These are phyloP conservation scores for Yarrowia osloensis DNA, from an alignment of 805 yeast genomes.

Conservation along the genomic window DNA sequence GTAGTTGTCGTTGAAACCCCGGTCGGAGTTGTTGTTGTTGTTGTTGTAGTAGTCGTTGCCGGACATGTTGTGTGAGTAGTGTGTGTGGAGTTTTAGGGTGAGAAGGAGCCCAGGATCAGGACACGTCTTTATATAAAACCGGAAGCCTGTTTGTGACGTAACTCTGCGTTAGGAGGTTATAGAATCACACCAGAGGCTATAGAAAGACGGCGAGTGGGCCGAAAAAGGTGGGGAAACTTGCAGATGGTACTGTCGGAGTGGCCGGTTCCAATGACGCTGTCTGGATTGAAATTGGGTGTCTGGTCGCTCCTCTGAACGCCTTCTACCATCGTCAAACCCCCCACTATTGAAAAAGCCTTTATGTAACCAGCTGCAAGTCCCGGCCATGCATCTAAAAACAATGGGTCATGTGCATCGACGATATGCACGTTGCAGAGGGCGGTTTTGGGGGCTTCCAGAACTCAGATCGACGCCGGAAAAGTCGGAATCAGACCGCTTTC, in stretches of 20 bases:
- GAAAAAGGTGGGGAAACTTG: background rate
- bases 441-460: background rate
- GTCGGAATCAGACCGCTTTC: background rate
- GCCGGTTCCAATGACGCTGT: no score
- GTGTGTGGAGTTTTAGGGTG: background rate
- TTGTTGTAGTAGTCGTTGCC: constrained; percentile 24
- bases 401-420: background rate
- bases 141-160: constrained; percentile 8
- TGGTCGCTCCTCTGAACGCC: no score
- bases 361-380: no score
- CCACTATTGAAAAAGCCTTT: no score
- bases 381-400: background rate
- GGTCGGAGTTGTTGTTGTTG: constrained; percentile 6
- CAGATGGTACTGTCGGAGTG: no score
- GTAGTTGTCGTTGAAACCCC: background rate
- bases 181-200: background rate
- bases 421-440: background rate
- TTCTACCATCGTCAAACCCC: no score
- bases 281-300: no score
- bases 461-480: background rate
- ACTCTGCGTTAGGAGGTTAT: background rate
- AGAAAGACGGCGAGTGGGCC: background rate
- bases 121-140: background rate
- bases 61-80: background rate
- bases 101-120: background rate